phyloP scores from a whole-genome alignment of 2,329 filamentous ascomycete species.

The Massarina eburnea region DNA sequence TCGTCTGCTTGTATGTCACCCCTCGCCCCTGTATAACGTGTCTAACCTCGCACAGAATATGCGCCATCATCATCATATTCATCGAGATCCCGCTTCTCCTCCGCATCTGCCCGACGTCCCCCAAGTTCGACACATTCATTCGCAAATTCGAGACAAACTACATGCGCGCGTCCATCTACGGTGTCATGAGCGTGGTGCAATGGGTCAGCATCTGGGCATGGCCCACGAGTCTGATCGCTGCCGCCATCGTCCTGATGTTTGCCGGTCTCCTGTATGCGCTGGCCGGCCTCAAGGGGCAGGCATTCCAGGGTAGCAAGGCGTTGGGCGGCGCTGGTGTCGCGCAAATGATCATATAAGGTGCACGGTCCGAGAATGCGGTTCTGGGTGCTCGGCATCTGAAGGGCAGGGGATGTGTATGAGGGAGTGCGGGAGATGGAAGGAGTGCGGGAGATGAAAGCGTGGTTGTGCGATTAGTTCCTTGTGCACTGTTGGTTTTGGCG shows the following conservation, averaged over 20 bases:
- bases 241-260: slow-evolving; percentile 76
- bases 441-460: neutral
- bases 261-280: slow-evolving; percentile 79
- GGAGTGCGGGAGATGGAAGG: neutral
- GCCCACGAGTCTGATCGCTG: slow-evolving; percentile 77
- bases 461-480: neutral
- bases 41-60: slow-evolving; percentile 41
- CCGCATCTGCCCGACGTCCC: slow-evolving; percentile 94
- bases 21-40: neutral
- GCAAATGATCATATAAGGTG: slow-evolving; percentile 82
- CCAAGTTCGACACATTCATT: slow-evolving; percentile 84
- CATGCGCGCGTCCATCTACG: slow-evolving; percentile 89
- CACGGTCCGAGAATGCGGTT: neutral
- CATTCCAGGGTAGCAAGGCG: slow-evolving; percentile 91
- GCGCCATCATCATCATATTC: slow-evolving; percentile 54
- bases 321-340: slow-evolving; percentile 90
- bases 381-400: too few species aligned
- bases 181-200: slow-evolving; percentile 76
- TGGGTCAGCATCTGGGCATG: slow-evolving; percentile 73
- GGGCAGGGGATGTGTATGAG: neutral
- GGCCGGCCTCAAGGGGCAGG: slow-evolving; percentile 79
- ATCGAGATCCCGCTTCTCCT: slow-evolving; percentile 86
- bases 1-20: slow-evolving; percentile 51
- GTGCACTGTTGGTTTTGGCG: neutral
- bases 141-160: slow-evolving; percentile 94